Evolutionary conservation across 345 rosid species (phyloP), one percentile per base, ranked within the genome.

Genomic region (Salix udensis): DNA sequence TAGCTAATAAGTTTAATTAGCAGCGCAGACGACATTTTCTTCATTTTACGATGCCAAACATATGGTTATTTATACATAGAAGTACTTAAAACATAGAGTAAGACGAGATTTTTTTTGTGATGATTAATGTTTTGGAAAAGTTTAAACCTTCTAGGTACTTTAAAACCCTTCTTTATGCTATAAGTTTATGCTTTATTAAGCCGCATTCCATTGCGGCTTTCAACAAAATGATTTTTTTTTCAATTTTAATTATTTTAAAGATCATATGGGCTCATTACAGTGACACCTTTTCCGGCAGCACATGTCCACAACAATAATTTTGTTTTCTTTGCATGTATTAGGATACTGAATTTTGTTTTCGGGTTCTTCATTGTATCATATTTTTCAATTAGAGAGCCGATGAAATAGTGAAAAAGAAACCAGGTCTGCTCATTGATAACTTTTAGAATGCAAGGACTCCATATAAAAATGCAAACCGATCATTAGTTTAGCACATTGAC

Each of bases 231-330:
- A 55, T n/a, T 55, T 42, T 11, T 64, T 15, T 74, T 65, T 74
- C 74, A 50, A 70, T 66, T 34, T 65, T 70, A 23, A 46, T 13
- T 26, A 53, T 39, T 31, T 37, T 70, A 34, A 72, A 68, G 52
- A 75, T n/a, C 62, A 46, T 48, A 68, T 55, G 46, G 19, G 30
- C 52, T 52, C 3, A 10, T 31, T 19, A 9, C 11, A 26, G 34
- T 18, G 55, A n/a, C 65, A 61, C 61, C 4, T 8, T 55, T 55
- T 55, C 62, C 62, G 11, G 24, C 71, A 48, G 67, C 46, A 21
- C 74, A 73, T 68, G 58, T 60, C 67, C 28, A 67, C 40, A 31
- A 39, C 79, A 81, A 79, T 82, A 71, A 85, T 79, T 80, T 28
- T 79, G 79, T 71, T 72, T 74, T 60, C 75, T 68, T 50, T 74